Base-by-base conservation (phyloP, 208 protist species). In the Leishmania turanica region DNA sequence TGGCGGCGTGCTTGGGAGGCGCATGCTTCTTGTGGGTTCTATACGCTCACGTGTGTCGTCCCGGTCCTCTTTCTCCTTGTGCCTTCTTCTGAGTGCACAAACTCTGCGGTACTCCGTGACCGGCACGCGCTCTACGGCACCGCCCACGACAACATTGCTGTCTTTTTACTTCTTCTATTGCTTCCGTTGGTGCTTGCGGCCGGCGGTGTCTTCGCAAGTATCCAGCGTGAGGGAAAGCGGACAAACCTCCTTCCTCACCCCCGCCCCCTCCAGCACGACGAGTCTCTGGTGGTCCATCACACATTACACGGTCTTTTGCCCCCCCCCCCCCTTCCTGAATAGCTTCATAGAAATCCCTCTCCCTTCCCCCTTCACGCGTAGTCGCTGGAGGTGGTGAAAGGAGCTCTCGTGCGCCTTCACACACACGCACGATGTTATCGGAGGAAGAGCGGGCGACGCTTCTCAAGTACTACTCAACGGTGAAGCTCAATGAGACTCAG, bases 381-480 rank as follows among this genome's bases (percentile, higher is more conserved):
- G 69, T 21, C 45, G 37, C 9, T 51, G n/a, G 42, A 19, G 15
- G 37, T 37, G 54, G 37, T 21, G 6, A 58, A 71, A n/a, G 19
- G 21, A 37, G 19, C 54, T 8, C 51, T n/a, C 31, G n/a, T 27
- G 62, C 51, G 5, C 34, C 54, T 70, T 17, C n/a, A 70, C 60
- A 49, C 56, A 79, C 62, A 77, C 53, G 40, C 42, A 34, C 15
- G n/a, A 91, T 97, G 87, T 88, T 97, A 4, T 90, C 87, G 13
- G 87, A 95, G 54, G 91, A 88, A 66, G 87, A 97, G 74, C 81
- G 79, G 24, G 89, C 91, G 7, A 60, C 89, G n/a, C 83, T 97
- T 37, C 73, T 93, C 42, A 87, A 89, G 75, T 97, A 96, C 86
- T 94, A 92, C 78, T 53, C 84, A 17, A 88, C 89, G 2, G 88